Base-by-base conservation (phyloP, 495 filamentous ascomycete species). In the Lasiosphaeris hirsuta region DNA sequence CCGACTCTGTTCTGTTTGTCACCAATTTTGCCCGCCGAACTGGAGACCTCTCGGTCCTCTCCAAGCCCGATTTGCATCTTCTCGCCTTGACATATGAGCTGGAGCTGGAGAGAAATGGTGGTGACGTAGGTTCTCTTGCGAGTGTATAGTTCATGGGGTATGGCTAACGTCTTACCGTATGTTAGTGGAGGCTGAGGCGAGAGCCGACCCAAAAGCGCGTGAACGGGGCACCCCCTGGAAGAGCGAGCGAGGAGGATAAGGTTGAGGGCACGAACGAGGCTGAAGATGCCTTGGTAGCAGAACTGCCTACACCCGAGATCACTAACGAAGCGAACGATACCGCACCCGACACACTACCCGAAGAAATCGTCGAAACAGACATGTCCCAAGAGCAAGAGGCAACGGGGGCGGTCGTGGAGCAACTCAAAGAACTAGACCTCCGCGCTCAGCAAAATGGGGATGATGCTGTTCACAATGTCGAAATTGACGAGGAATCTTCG, bases 11-110 rank as follows among this genome's bases (percentile, higher is more conserved):
- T 55, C 85, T 86, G 59, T 73, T 89, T 51, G 77, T 96, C n/a
- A 85, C 82, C 51, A 86, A 91, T 57, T 96, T 97, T 72, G 89
- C 92, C 48, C 83, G 86, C 41, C 90, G 85, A 71, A 97, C 94
- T 1, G 94, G 94, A 56, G 94, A 99, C 66, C 82, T 89, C 39
- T 80, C 87, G 30, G 91, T 96, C 4, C 74, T 99, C 41, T 96
- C 90, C 70, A 84, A 80, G 66, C 86, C 90, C 5, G 94, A 99
- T 85, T 75, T 97, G 43, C 85, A 93, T 58, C 78, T 97, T 36
- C 76, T 97, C 61, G 94, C 93, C 5, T 77, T 99, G 34, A 87
- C 91, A 3, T 97, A 96, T 66, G 94, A 98, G 65, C 63, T 97
- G 11, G 90, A 96, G 61, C 84, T 89, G 58, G 89, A 95, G 72